Evolutionary conservation across 2,329 filamentous ascomycete species (phyloP).

Genomic region (Curvularia sp.): DNA sequence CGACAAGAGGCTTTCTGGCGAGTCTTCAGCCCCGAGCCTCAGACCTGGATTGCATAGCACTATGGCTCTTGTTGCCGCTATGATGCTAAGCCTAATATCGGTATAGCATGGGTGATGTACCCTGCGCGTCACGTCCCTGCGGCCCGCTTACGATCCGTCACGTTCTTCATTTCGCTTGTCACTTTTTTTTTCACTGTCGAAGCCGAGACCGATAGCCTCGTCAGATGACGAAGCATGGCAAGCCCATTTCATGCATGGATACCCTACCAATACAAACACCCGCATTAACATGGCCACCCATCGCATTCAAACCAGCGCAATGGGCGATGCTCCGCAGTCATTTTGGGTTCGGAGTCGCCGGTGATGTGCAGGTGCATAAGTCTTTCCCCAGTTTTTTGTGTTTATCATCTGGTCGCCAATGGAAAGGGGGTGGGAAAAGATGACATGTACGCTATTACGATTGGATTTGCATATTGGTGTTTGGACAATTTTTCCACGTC

Average conservation of each 20-base stretch:
- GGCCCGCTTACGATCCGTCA: conserved; percentile 34
- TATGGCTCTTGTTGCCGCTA: conserved; percentile 26
- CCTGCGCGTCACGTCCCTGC: conserved; percentile 28
- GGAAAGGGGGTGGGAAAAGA: background rate
- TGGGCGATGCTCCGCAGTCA: conserved; percentile 2
- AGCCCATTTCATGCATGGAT: conserved; percentile 45
- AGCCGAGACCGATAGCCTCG: conserved; percentile 12
- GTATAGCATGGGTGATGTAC: conserved; percentile 36
- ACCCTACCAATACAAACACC: conserved; percentile 38
- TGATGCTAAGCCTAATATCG: conserved; percentile 32
- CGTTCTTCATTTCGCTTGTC: conserved; percentile 26
- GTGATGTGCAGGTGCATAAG: conserved; percentile 9
- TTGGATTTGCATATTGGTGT: conserved; percentile 14
- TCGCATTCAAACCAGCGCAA: conserved; percentile 8
- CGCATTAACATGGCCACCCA: conserved; percentile 22
- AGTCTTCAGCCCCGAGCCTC: conserved; percentile 26
- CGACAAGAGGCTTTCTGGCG: conserved; percentile 34
- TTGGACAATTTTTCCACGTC: background rate
- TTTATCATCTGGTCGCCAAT: conserved; percentile 5
- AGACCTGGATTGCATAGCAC: conserved; percentile 19
- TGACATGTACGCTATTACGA: conserved; percentile 6
- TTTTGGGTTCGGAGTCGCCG: conserved; percentile 19
- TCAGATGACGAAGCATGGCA: conserved; percentile 36
- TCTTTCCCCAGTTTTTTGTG: conserved; percentile 3
- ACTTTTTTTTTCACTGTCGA: conserved; percentile 11